Conservation (phyloP, 2,329 filamentous ascomycete species). For the Epicoccum sorghinum region DNA sequence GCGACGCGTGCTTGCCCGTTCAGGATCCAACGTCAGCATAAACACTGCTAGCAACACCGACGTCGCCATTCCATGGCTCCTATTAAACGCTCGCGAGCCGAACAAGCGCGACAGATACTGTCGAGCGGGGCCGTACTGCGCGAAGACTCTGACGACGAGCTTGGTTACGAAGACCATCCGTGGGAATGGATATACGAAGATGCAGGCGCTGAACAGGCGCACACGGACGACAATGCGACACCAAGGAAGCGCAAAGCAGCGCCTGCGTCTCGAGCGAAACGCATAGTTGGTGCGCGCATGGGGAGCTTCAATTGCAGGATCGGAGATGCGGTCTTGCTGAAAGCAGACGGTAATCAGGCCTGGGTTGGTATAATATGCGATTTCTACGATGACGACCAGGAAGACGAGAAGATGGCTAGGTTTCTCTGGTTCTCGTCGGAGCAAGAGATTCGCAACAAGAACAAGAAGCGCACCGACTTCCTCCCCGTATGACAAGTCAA, state of each 20-base stretch:
- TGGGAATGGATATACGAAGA: slow-evolving; percentile 64
- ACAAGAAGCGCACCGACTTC: slow-evolving; percentile 81
- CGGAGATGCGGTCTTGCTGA: slow-evolving; percentile 85
- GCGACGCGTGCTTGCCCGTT: slow-evolving; percentile 36
- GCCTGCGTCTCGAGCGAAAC: slow-evolving; percentile 36
- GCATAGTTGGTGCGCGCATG: slow-evolving; percentile 81
- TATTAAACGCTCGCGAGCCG: slow-evolving; percentile 48
- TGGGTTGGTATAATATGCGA: slow-evolving; percentile 91
- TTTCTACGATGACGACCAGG: slow-evolving; percentile 68
- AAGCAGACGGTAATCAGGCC: slow-evolving; percentile 86
- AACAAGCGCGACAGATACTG: slow-evolving; percentile 58
- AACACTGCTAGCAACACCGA: slow-evolving; percentile 18
- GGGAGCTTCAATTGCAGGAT: slow-evolving; percentile 79
- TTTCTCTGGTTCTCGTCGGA: slow-evolving; percentile 98
- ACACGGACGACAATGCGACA: slow-evolving; percentile 30
- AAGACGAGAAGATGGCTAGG: slow-evolving; percentile 74
- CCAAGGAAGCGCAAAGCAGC: slow-evolving; percentile 43
- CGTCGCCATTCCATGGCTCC: slow-evolving; percentile 46
- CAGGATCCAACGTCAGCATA: slow-evolving; percentile 33
- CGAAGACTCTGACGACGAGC: slow-evolving; percentile 88
- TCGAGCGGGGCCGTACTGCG: slow-evolving; percentile 67
- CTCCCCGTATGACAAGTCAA: slow-evolving; percentile 60
- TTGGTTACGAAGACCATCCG: slow-evolving; percentile 60
- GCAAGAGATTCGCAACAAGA: slow-evolving; percentile 82
- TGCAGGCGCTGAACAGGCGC: slow-evolving; percentile 24